Percentiles rank a stretch among this genome's conserved stretches.
phyloP scores from a whole-genome alignment of 805 yeast genomes.

The Pichia rugopelliculosa region DNA sequence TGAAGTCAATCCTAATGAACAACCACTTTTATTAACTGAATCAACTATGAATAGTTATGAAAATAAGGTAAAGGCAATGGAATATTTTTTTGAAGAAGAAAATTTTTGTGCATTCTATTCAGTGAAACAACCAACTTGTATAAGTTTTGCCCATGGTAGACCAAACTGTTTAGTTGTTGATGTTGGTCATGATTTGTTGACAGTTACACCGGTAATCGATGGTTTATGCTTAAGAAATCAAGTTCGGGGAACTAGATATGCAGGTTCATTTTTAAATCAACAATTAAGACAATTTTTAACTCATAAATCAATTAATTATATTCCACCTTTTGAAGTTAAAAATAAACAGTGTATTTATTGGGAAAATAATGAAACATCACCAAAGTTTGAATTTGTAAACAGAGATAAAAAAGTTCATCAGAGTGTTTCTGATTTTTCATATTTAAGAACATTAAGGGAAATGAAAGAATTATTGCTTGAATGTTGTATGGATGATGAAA shows the following conservation, averaged over 20 bases:
- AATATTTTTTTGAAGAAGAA: slow-evolving; percentile 59
- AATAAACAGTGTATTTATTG: slow-evolving; percentile 32
- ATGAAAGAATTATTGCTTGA: slow-evolving; percentile 67
- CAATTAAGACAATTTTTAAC: slow-evolving; percentile 40
- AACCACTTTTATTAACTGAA: slow-evolving; percentile 78
- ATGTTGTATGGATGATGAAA: slow-evolving; percentile 28
- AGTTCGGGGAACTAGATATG: slow-evolving; percentile 62
- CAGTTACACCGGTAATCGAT: slow-evolving; percentile 78
- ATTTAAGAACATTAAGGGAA: slow-evolving; percentile 52
- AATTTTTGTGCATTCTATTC: slow-evolving; percentile 75
- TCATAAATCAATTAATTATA: slow-evolving; percentile 27
- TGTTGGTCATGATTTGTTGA: slow-evolving; percentile 68
- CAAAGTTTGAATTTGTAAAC: slow-evolving; percentile 20
- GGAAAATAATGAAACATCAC: slow-evolving; percentile 19
- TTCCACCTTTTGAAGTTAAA: slow-evolving; percentile 45
- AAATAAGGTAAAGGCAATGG: slow-evolving; percentile 64
- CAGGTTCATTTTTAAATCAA: slow-evolving; percentile 60
- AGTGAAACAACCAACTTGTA: slow-evolving; percentile 79
- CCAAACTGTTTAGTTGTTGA: slow-evolving; percentile 84
- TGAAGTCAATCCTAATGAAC: slow-evolving; percentile 49
- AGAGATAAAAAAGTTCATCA: slow-evolving; percentile 28
- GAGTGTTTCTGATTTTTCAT: slow-evolving; percentile 51
- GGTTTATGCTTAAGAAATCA: slow-evolving; percentile 69
- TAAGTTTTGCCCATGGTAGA: slow-evolving; percentile 82
- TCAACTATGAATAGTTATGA: slow-evolving; percentile 73